Evolutionary conservation across 2,329 filamentous ascomycete species (phyloP), one percentile per base, ranked within the genome.

Genomic region (Hysterium pulicare): DNA sequence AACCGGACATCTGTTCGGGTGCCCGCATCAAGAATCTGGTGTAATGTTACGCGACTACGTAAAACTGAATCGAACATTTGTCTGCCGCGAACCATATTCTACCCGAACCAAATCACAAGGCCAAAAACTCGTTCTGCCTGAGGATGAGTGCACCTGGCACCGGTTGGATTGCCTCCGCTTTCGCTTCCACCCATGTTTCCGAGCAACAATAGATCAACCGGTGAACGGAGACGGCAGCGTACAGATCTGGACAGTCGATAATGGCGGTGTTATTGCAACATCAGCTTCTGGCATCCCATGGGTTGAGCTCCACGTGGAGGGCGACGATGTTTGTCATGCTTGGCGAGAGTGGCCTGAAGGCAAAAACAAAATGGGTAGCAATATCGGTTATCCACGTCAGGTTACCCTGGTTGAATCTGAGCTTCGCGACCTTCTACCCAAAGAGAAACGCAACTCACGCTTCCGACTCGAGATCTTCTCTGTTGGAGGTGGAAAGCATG

Each of bases 11-110:
- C 68, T 95, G 17, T 86, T 97, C 53, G 91, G 91, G 38, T 94
- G 88, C 52, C 88, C 89, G 8, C 87, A 94, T 61, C 89, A 94
- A 61, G 88, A 93, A 59, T 86, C 74, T 21, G 91, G 93, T n/a
- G 77, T 97, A 47, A 97, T 97, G 91, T 73, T 90, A 38, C 79
- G 87, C 42, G 91, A 95, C 63, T 96, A 95, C 62, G 81, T 90
- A 23, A 83, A 76, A 2, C 71, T 97, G 10, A 94, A 93, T 66
- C 82, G 91, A 20, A 86, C 86, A 1, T 97, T 96, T 62, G 76
- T 87, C 34, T 79, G 80, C 23, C 81, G 85, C 31, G 91, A 96
- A 64, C 82, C 89, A 1, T 96, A 86, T 61, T 93, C 86, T 2
- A 95, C 89, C 2, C 79, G 90, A 34, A 95, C 89, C 2, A 89